These are phyloP conservation scores for Boletales sp. DNA, from an alignment of 768 basidiomycete species.

Conservation along the genomic window DNA sequence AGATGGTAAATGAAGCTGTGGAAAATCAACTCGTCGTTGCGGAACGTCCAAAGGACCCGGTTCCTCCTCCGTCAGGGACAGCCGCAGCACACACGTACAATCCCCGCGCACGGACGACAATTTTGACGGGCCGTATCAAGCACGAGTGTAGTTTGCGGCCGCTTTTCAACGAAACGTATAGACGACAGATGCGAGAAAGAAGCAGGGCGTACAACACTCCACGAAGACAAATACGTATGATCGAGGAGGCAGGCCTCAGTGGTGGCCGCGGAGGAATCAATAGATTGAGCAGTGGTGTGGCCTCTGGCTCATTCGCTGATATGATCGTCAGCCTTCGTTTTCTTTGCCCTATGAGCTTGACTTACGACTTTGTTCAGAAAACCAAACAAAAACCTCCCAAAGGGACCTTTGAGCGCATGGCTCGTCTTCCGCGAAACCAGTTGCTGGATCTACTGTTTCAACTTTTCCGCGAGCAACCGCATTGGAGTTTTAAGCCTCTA, in stretches of 20 bases:
- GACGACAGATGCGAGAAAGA: conserved; percentile 69
- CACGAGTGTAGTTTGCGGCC: conserved; percentile 78
- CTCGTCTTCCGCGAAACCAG: conserved; percentile 88
- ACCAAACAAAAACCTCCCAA: conserved; percentile 65
- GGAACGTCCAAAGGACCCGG: conserved; percentile 69
- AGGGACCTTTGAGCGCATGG: conserved; percentile 80
- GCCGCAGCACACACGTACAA: conserved; percentile 41
- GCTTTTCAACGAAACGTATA: conserved; percentile 61
- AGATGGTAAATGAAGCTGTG: conserved; percentile 81
- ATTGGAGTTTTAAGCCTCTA: conserved; percentile 76
- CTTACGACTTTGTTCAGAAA: conserved; percentile 35
- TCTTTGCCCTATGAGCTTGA: not conserved
- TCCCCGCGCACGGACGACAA: conserved; percentile 68
- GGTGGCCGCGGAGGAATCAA: conserved; percentile 75
- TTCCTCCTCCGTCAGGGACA: conserved; percentile 35
- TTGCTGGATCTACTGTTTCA: conserved; percentile 79
- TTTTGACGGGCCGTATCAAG: conserved; percentile 74
- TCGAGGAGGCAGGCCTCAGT: conserved; percentile 65
- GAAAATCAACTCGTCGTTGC: conserved; percentile 86
- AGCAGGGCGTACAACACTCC: conserved; percentile 65
- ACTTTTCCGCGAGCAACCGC: conserved; percentile 73
- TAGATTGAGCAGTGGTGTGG: conserved; percentile 72
- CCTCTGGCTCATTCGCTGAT: conserved; percentile 56
- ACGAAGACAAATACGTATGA: conserved; percentile 61
- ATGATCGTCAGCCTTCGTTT: conserved; percentile 52